phyloP scores from a whole-genome alignment of 768 basidiomycete genomes.

The Boletus subparvulus region DNA sequence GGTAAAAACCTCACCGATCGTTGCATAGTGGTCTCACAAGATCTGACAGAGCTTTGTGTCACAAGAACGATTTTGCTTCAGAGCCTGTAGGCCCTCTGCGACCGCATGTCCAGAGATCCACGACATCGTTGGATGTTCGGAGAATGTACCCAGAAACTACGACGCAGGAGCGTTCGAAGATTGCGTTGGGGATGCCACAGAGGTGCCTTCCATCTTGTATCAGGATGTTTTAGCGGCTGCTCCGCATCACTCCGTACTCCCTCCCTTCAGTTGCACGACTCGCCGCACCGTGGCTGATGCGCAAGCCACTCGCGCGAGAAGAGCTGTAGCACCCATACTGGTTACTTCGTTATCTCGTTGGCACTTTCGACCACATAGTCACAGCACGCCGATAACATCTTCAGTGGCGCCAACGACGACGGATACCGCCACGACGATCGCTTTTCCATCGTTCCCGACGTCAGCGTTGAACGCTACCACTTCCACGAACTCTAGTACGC shows the following conservation, averaged over 20 bases:
- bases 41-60: slow-evolving; percentile 58
- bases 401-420: slow-evolving; percentile 1
- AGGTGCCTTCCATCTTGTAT: slow-evolving; percentile 60
- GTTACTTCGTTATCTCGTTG: not conserved
- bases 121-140: slow-evolving; percentile 55
- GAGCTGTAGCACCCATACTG: slow-evolving; percentile 20
- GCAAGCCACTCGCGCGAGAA: slow-evolving; percentile 27
- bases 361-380: not conserved
- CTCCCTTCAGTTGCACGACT: slow-evolving; percentile 60
- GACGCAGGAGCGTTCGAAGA: slow-evolving; percentile 45
- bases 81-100: slow-evolving; percentile 57
- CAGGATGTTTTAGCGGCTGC: slow-evolving; percentile 63
- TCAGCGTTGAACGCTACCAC: not conserved
- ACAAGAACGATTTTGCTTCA: slow-evolving; percentile 64
- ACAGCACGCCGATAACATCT: not conserved
- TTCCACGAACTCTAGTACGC: not conserved
- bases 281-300: slow-evolving; percentile 53
- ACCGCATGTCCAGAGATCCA: slow-evolving; percentile 64
- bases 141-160: slow-evolving; percentile 61
- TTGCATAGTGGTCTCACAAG: slow-evolving; percentile 10
- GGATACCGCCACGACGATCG: slow-evolving; percentile 4
- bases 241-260: slow-evolving; percentile 51
- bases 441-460: slow-evolving; percentile 6
- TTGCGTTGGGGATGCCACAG: slow-evolving; percentile 52
- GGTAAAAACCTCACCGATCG: slow-evolving; percentile 30